A percentile compares a stretch with the other conserved stretches of the same genome.
Conservation (phyloP, 305 asterid genomes). For the Salvia sclarea region DNA sequence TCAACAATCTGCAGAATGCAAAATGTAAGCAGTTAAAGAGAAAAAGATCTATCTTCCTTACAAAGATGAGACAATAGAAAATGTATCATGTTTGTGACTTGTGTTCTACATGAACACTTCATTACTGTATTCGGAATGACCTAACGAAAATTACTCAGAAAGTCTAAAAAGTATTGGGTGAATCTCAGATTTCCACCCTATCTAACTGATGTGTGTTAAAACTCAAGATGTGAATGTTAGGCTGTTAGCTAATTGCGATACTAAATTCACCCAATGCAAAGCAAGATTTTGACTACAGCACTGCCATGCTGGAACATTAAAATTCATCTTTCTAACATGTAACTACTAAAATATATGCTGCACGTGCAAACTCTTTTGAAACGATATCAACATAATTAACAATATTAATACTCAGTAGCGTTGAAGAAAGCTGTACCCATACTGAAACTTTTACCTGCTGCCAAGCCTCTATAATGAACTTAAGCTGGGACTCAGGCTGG, state of each 20-base stretch:
- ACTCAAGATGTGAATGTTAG: not conserved
- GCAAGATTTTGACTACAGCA: not conserved
- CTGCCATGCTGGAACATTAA: not conserved
- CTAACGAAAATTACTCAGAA: conserved; percentile 20
- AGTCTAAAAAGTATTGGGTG: not conserved
- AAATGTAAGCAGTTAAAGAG: conserved; percentile 27
- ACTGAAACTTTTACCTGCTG: conserved; percentile 59
- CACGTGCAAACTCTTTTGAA: conserved; percentile 8
- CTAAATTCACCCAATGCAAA: not conserved
- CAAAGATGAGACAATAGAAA: conserved; percentile 21
- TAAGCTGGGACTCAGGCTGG: conserved; percentile 92
- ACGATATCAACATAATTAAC: conserved; percentile 19
- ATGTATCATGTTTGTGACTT: not conserved
- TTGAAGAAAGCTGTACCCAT: conserved; percentile 8
- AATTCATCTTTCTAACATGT: conserved; percentile 2
- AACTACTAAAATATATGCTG: not conserved
- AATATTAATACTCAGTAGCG: conserved; percentile 15
- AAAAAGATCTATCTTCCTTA: conserved; percentile 10
- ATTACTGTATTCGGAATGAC: not conserved
- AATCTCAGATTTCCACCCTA: not conserved
- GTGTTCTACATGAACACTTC: not conserved
- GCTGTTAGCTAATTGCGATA: not conserved
- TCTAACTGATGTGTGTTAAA: not conserved
- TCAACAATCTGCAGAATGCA: conserved; percentile 72
- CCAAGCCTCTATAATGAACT: conserved; percentile 96